Percentiles rank a stretch among this genome's conserved stretches.
These are phyloP conservation scores for Alternaria incomplexa DNA, from an alignment of 2,329 filamentous ascomycete genomes.

Conservation along the genomic window DNA sequence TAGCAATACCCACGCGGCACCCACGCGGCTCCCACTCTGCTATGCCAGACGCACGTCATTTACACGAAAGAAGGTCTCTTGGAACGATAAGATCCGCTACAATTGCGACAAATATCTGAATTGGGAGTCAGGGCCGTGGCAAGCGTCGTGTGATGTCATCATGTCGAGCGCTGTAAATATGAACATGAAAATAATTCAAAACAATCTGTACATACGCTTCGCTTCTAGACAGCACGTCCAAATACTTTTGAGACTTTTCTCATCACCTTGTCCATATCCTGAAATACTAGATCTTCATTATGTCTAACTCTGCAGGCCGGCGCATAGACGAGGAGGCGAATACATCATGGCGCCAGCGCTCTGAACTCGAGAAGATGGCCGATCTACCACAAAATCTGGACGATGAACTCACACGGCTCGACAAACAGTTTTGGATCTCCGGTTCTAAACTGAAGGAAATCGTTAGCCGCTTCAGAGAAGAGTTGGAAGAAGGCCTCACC, in stretches of 20 bases:
- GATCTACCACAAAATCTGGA: conserved; percentile 26
- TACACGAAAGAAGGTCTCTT: conserved; percentile 9
- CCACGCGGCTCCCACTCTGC: conserved; percentile 2
- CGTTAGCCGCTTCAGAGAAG: conserved; percentile 27
- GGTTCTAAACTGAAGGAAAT: conserved; percentile 29
- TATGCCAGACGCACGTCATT: conserved; percentile 11
- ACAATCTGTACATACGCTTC: neutral
- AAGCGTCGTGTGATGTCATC: conserved; percentile 21
- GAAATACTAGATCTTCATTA: neutral
- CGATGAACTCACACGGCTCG: conserved; percentile 26
- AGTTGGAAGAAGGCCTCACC: conserved; percentile 31
- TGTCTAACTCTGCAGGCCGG: conserved; percentile 20
- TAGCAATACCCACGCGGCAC: neutral
- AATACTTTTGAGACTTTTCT: neutral
- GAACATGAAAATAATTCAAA: neutral
- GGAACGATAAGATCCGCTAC: neutral
- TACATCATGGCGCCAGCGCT: conserved; percentile 27
- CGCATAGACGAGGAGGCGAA: conserved; percentile 11
- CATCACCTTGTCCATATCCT: neutral
- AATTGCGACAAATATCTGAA: conserved; percentile 1
- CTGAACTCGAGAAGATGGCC: conserved; percentile 25
- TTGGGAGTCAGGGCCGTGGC: neutral
- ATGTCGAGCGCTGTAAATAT: conserved; percentile 9
- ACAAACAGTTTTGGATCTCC: conserved; percentile 33
- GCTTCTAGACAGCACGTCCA: neutral